A percentile compares a stretch with the other conserved stretches of the same genome.
phyloP scores from a whole-genome alignment of 2,329 filamentous ascomycete species.

The Pyricularia sp. region DNA sequence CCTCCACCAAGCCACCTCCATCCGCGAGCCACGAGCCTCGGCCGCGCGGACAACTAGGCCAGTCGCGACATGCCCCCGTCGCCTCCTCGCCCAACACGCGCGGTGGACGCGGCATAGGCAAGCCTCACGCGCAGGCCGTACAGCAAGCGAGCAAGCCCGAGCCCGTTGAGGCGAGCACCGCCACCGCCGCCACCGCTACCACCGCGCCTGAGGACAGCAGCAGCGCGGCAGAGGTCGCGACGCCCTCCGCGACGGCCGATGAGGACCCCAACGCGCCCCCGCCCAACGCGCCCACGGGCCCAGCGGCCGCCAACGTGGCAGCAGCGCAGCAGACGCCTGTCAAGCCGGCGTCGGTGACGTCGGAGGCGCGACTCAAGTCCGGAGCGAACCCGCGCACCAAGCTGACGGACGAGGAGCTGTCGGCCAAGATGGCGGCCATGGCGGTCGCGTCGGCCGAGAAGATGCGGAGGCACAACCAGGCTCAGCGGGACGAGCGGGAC shows the following conservation, averaged over 20 bases:
- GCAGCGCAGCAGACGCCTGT: background rate
- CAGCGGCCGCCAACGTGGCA: slow-evolving; percentile 14
- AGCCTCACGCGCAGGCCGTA: background rate
- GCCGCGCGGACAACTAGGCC: slow-evolving; percentile 17
- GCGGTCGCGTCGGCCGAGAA: slow-evolving; percentile 49
- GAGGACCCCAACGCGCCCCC: slow-evolving; percentile 2
- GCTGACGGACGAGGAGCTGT: slow-evolving; percentile 48
- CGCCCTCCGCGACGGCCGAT: background rate
- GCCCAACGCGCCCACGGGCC: slow-evolving; percentile 6
- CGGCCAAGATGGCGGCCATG: slow-evolving; percentile 52
- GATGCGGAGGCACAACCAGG: slow-evolving; percentile 48
- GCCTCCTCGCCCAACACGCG: slow-evolving; percentile 5
- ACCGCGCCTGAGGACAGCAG: background rate
- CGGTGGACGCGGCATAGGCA: background rate
- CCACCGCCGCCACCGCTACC: background rate
- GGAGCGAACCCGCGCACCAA: slow-evolving; percentile 52
- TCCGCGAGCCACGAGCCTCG: slow-evolving; percentile 8
- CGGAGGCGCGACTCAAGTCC: slow-evolving; percentile 35
- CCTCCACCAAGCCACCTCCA: slow-evolving; percentile 4
- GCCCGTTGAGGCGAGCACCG: background rate
- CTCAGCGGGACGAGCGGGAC: slow-evolving; percentile 45
- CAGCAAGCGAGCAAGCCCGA: background rate
- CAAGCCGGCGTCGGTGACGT: slow-evolving; percentile 9
- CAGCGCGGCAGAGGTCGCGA: background rate
- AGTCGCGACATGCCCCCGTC: slow-evolving; percentile 22